A percentile compares a stretch with the other conserved stretches of the same genome.
Conservation (phyloP, 129 eudicot genomes). For the Flaveria brownii region DNA sequence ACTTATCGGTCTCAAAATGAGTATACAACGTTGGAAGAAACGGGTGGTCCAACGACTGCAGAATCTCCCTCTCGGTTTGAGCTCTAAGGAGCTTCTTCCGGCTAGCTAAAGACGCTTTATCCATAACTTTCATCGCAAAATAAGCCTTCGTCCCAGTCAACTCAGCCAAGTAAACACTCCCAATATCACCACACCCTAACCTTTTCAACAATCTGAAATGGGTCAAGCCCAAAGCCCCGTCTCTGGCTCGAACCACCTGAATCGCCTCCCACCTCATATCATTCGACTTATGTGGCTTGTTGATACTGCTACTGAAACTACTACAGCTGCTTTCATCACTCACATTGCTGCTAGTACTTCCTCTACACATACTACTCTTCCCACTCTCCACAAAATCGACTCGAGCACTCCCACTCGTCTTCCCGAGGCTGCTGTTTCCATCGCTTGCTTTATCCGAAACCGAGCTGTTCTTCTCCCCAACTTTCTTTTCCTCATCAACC, state of each 20-base stretch:
- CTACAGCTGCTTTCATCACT: slow-evolving; percentile 79
- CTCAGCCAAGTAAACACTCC: slow-evolving; percentile 84
- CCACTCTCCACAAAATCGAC: slow-evolving; percentile 50
- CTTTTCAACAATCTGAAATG: slow-evolving; percentile 81
- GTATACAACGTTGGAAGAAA: slow-evolving; percentile 72
- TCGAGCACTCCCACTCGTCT: slow-evolving; percentile 52
- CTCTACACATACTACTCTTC: slow-evolving; percentile 56
- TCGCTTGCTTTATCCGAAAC: slow-evolving; percentile 47
- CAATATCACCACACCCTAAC: slow-evolving; percentile 91
- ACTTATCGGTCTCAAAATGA: slow-evolving; percentile 79
- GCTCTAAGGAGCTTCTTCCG: slow-evolving; percentile 86
- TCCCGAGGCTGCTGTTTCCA: slow-evolving; percentile 39
- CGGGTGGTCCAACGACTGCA: slow-evolving; percentile 79
- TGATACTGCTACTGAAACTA: slow-evolving; percentile 63
- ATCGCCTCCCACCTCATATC: slow-evolving; percentile 75
- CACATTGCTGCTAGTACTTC: slow-evolving; percentile 57
- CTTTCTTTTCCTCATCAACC: slow-evolving; percentile 49
- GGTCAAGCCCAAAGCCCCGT: slow-evolving; percentile 65
- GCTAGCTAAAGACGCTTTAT: slow-evolving; percentile 74
- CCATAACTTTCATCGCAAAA: slow-evolving; percentile 92
- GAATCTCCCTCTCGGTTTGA: slow-evolving; percentile 77
- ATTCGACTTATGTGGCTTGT: slow-evolving; percentile 70
- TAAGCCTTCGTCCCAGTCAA: slow-evolving; percentile 65
- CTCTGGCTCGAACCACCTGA: slow-evolving; percentile 51
- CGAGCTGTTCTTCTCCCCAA: slow-evolving; percentile 45